A percentile compares a stretch with the other conserved stretches of the same genome.
Evolutionary conservation across 1,139 yeast species (phyloP).

Genomic region (Neolecta irregularis): DNA sequence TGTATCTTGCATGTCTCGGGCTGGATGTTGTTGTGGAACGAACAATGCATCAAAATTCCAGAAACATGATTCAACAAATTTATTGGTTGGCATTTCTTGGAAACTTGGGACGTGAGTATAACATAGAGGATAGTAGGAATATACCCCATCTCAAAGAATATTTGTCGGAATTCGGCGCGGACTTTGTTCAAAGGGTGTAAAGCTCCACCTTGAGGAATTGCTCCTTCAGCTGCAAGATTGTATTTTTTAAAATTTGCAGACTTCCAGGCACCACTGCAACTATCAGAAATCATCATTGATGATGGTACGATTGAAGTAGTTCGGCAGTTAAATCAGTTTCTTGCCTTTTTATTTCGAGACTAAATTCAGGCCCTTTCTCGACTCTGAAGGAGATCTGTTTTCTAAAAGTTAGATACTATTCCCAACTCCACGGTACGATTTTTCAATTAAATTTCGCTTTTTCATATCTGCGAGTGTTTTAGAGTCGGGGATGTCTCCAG

Average conservation of each 20-base stretch:
- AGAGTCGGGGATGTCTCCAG: conserved; percentile 38
- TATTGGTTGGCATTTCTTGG: conserved; percentile 97
- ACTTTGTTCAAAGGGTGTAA: conserved; percentile 93
- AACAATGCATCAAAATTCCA: conserved; percentile 95
- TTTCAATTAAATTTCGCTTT: conserved; percentile 72
- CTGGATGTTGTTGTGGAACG: conserved; percentile 99
- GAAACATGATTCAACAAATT: conserved; percentile 93
- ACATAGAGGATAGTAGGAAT: background rate
- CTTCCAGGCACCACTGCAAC: conserved; percentile 60
- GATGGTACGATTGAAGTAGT: conserved; percentile 39
- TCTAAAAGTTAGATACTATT: conserved; percentile 2
- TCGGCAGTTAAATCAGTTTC: conserved; percentile 93
- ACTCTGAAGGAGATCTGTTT: conserved; percentile 66
- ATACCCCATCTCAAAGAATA: conserved; percentile 83
- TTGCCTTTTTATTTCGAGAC: conserved; percentile 58
- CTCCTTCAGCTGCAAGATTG: conserved; percentile 91
- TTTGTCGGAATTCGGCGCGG: conserved; percentile 92
- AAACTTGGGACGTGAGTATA: conserved; percentile 25
- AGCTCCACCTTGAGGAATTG: conserved; percentile 75
- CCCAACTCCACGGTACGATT: conserved; percentile 20
- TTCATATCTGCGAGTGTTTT: conserved; percentile 73
- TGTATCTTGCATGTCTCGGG: conserved; percentile 96
- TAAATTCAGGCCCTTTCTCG: conserved; percentile 69
- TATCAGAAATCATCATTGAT: background rate
- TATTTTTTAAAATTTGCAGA: conserved; percentile 79